These are phyloP conservation scores for Podaxis pistillaris DNA, from an alignment of 768 basidiomycete species.

Conservation along the genomic window DNA sequence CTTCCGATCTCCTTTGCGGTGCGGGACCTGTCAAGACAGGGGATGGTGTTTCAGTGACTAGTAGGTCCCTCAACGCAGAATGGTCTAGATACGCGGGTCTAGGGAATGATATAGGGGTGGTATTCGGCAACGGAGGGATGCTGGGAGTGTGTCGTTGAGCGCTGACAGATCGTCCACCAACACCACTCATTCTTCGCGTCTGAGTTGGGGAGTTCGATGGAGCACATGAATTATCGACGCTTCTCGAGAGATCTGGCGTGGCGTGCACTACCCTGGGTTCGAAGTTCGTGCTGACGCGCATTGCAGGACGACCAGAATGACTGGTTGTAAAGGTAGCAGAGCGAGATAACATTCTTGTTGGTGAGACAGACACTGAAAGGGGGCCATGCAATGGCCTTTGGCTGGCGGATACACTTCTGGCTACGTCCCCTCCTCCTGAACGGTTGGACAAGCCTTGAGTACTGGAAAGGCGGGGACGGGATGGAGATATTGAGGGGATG, in stretches of 20 bases:
- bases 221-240: conserved; percentile 42
- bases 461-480: conserved; percentile 38
- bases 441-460: conserved; percentile 22
- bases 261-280: conserved; percentile 74
- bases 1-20: conserved; percentile 38
- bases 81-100: conserved; percentile 76
- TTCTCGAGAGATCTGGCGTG: conserved; percentile 35
- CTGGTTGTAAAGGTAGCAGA: conserved; percentile 24
- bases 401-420: conserved; percentile 8
- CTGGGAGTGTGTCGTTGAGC: conserved; percentile 26
- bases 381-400: conserved; percentile 9
- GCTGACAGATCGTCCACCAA: conserved; percentile 19
- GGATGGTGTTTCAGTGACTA: conserved; percentile 52
- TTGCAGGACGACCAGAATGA: conserved; percentile 29
- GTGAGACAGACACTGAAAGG: conserved; percentile 24
- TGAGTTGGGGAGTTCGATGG: conserved; percentile 33
- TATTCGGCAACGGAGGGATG: conserved; percentile 27
- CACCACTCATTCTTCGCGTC: conserved; percentile 22
- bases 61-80: conserved; percentile 67
- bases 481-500: conserved; percentile 50
- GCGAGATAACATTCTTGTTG: conserved; percentile 44
- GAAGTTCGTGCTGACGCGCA: conserved; percentile 30
- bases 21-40: conserved; percentile 27
- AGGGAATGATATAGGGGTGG: conserved; percentile 43
- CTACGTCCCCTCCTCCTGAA: neutral